Base-by-base conservation (phyloP, 257 asterid genomes). In the Craterostigma plantagineum region DNA sequence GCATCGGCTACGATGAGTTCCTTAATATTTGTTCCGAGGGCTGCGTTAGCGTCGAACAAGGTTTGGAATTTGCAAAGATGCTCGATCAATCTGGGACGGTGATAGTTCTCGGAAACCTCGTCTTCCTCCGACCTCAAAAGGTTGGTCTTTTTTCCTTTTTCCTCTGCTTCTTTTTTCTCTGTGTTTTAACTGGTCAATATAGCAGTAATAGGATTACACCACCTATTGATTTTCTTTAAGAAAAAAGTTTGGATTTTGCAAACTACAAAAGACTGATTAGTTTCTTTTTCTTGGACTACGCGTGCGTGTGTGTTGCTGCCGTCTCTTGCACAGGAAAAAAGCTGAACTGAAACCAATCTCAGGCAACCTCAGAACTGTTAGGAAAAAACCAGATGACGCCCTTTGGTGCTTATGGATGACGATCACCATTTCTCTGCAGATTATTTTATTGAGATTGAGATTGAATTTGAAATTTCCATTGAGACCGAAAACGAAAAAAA, bases 261-360 rank as follows among this genome's bases (percentile, higher is more conserved):
- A 56, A 63, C 48, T 55, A 61, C 78, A 52, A 73, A 65, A 42
- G 37, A 72, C 87, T 76, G 70, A 76, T 76, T 9, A 52, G 73
- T 40, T 55, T 61, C 63, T 54, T 17, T 36, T 34, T 30, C 15
- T 11, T 54, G 51, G 50, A 63, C 62, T 58, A 51, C 48, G 58
- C 59, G 59, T 65, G 58, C 16, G 18, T 64, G 66, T 69, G 66
- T 70, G n/a, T n/a, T n/a, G n/a, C n/a, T n/a, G n/a, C n/a, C n/a
- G n/a, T n/a, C n/a, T 66, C 68, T 74, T 72, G 71, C 54, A 62
- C 87, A 72, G 87, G 87, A 59, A 63, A 65, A 67, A n/a, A n/a
- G n/a, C n/a, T n/a, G n/a, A n/a, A n/a, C n/a, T 18, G 55, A 69
- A 71, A 68, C 59, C 67, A 61, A 47, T 56, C 66, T 68, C 64